Conservation (phyloP, 2,329 filamentous ascomycete species). For the Penicillium rolfsii region DNA sequence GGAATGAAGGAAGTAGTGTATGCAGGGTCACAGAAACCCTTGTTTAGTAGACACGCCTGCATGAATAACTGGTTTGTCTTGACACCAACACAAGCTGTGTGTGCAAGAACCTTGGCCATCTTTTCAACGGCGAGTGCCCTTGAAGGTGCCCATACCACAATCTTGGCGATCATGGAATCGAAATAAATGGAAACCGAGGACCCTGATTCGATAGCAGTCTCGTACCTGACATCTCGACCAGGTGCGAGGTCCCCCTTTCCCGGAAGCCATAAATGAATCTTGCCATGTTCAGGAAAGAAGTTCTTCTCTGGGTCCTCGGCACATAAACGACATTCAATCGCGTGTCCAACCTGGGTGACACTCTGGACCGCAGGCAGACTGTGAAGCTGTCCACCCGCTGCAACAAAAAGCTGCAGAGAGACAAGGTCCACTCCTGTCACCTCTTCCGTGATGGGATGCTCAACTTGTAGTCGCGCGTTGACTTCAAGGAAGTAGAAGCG, state of each 20-base stretch:
- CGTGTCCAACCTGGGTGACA: slow-evolving; percentile 41
- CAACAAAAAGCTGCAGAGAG: slow-evolving; percentile 43
- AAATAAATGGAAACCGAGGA: slow-evolving; percentile 50
- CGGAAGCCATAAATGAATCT: slow-evolving; percentile 41
- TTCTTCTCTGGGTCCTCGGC: slow-evolving; percentile 48
- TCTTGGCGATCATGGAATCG: slow-evolving; percentile 54
- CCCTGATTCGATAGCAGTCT: slow-evolving; percentile 47
- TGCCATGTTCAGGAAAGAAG: slow-evolving; percentile 45
- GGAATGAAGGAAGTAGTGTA: slow-evolving; percentile 42
- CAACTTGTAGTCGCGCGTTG: slow-evolving; percentile 56
- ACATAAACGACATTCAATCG: slow-evolving; percentile 52
- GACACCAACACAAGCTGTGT: slow-evolving; percentile 70
- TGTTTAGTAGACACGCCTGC: slow-evolving; percentile 31
- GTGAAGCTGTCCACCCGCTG: slow-evolving; percentile 36
- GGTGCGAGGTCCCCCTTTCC: slow-evolving; percentile 17
- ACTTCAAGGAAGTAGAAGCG: slow-evolving; percentile 55
- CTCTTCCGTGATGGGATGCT: slow-evolving; percentile 52
- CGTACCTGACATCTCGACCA: slow-evolving; percentile 43
- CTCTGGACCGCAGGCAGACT: slow-evolving; percentile 26
- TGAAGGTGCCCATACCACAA: slow-evolving; percentile 51
- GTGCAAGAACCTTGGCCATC: slow-evolving; percentile 38
- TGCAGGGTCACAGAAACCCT: slow-evolving; percentile 51
- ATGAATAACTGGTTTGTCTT: slow-evolving; percentile 39
- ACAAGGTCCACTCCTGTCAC: slow-evolving; percentile 35
- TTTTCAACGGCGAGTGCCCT: slow-evolving; percentile 41